Evolutionary conservation across 2,329 filamentous ascomycete species (phyloP).

Genomic region (Aspergillus fumigatiaffinis): DNA sequence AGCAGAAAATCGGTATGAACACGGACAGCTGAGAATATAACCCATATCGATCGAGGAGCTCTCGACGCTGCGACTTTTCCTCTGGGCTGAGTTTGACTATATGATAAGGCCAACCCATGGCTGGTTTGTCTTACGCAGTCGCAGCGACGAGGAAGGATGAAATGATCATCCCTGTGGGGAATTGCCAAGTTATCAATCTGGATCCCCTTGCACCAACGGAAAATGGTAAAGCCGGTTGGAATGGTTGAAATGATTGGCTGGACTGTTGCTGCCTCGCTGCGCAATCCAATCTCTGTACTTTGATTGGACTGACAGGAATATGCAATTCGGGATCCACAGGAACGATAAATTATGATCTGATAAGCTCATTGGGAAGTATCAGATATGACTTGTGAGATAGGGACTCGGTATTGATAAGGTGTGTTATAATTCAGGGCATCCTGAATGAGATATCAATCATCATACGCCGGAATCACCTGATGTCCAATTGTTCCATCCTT

Average conservation of each 20-base stretch:
- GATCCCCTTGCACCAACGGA: not conserved
- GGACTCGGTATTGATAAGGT: no score
- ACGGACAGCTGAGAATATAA: not conserved
- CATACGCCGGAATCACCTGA: no score
- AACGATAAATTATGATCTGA: no score
- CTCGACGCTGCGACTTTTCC: not conserved
- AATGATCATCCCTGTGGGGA: not conserved
- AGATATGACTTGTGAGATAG: no score
- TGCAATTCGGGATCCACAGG: no score
- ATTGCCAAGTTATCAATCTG: not conserved
- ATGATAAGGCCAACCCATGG: slow-evolving; percentile 8
- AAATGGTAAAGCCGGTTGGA: not conserved
- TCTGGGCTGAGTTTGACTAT: slow-evolving; percentile 6
- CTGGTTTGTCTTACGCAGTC: not conserved
- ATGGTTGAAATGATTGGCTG: no score
- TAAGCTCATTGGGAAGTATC: not conserved
- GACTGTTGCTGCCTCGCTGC: no score
- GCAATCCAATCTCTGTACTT: not conserved
- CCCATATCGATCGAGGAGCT: not conserved
- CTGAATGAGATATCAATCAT: no score
- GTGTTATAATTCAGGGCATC: no score
- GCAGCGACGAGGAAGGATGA: not conserved
- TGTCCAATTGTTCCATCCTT: no score
- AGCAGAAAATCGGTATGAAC: not conserved
- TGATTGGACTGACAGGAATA: not conserved